Evolutionary conservation across 139 green algal genomes (phyloP).

Genomic region (Chlorella sp.): DNA sequence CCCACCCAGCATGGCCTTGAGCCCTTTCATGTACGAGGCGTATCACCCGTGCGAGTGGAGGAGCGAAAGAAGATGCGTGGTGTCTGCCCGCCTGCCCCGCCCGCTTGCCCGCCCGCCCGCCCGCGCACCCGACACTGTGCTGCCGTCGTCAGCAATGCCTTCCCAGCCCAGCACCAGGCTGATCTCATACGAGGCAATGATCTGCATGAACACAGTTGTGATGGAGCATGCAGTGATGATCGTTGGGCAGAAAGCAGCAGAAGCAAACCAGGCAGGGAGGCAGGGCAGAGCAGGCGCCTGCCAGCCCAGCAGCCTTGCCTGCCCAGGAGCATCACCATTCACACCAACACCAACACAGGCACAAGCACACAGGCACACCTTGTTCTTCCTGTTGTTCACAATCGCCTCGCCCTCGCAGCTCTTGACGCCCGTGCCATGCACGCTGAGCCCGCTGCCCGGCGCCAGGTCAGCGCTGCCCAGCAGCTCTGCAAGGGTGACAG

Average conservation of each 20-base stretch:
- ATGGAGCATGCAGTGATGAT: neutral
- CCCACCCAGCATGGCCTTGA: neutral
- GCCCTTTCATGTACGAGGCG: no score
- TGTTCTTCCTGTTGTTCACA: conserved; percentile 91
- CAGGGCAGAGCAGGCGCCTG: no score
- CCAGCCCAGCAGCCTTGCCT: no score
- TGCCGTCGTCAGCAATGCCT: conserved; percentile 39
- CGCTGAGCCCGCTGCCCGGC: neutral
- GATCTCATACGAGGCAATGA: conserved; percentile 89
- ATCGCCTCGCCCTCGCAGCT: conserved; percentile 66
- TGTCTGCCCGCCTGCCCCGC: no score
- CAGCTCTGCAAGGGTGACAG: conserved; percentile 47
- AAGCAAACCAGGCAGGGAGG: neutral
- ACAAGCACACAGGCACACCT: conserved; percentile 39
- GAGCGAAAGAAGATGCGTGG: no score
- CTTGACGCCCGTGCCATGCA: conserved; percentile 25
- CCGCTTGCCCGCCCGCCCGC: neutral
- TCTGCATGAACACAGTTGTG: neutral
- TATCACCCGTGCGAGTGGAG: no score
- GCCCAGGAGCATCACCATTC: no score
- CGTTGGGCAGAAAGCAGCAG: no score
- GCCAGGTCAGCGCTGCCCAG: conserved; percentile 55
- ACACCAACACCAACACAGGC: no score
- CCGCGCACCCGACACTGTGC: conserved; percentile 3
- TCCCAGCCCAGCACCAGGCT: conserved; percentile 72